These are phyloP conservation scores for Melastoma candidum DNA, from an alignment of 441 rosid species.

Conservation along the genomic window DNA sequence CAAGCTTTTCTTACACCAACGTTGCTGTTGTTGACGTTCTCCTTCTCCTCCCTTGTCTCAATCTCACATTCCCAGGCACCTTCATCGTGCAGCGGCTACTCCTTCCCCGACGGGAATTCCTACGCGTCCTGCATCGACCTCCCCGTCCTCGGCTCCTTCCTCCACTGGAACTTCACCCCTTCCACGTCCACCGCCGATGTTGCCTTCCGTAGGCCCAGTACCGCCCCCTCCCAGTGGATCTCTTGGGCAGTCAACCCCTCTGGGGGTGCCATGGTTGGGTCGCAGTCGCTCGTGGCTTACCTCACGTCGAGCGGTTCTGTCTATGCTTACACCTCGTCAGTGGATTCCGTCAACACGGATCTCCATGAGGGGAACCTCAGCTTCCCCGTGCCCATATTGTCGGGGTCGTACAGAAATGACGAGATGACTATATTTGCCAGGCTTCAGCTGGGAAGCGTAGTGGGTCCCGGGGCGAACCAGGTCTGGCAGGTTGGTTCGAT, in stretches of 20 bases:
- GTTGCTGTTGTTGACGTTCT: too few relatives aligned
- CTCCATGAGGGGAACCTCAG: slow-evolving; percentile 15
- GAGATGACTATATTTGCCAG: slow-evolving; percentile 23
- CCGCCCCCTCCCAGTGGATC: slow-evolving; percentile 13
- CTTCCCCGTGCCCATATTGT: slow-evolving; percentile 11
- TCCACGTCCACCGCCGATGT: slow-evolving; percentile 9
- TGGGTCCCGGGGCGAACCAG: slow-evolving; percentile 11
- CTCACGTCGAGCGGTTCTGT: slow-evolving; percentile 12
- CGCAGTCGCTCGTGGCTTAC: slow-evolving; percentile 22
- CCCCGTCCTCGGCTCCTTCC: slow-evolving; percentile 10
- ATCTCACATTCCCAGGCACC: too few relatives aligned
- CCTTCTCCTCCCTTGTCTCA: too few relatives aligned
- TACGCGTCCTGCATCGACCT: slow-evolving; percentile 13
- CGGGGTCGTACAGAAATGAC: slow-evolving; percentile 2
- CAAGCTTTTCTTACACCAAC: too few relatives aligned
- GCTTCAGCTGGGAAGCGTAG: slow-evolving; percentile 8
- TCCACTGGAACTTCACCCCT: slow-evolving; percentile 20
- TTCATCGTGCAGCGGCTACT: slow-evolving; percentile 3
- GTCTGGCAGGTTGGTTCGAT: slow-evolving; percentile 22
- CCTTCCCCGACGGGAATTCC: slow-evolving; percentile 4
- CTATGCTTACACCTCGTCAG: slow-evolving; percentile 16
- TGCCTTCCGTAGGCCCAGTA: slow-evolving; percentile 14
- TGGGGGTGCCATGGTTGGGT: slow-evolving; percentile 16
- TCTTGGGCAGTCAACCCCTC: slow-evolving; percentile 22
- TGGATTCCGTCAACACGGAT: slow-evolving; percentile 9